Evolutionary conservation across 805 yeast genomes (phyloP).

Genomic region (Zygotorulaspora florentina): DNA sequence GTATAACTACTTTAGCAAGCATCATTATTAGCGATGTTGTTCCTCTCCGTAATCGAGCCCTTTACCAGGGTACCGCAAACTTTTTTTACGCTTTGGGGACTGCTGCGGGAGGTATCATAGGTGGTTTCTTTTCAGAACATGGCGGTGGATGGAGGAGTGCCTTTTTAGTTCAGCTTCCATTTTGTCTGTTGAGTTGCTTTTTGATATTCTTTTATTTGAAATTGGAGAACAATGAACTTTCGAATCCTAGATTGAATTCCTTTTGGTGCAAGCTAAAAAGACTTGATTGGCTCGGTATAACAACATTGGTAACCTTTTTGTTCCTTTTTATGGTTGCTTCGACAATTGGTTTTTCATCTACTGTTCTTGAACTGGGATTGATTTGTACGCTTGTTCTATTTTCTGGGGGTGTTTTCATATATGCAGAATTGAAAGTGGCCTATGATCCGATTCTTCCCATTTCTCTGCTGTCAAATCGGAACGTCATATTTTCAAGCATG

Average conservation of each 20-base stretch:
- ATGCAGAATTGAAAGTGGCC: conserved; percentile 42
- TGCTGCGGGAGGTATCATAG: conserved; percentile 62
- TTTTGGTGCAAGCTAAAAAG: conserved; percentile 16
- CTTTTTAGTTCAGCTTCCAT: conserved; percentile 51
- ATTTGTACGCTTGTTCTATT: conserved; percentile 12
- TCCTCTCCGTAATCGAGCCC: conserved; percentile 70
- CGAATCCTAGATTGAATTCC: not conserved
- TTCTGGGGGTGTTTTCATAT: conserved; percentile 40
- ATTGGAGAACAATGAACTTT: conserved; percentile 33
- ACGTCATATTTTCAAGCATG: conserved; percentile 56
- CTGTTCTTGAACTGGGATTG: conserved; percentile 35
- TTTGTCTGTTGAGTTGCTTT: conserved; percentile 47
- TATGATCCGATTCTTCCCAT: conserved; percentile 62
- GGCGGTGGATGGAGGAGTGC: conserved; percentile 62
- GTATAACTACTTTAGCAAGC: conserved; percentile 67
- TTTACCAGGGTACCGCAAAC: conserved; percentile 80
- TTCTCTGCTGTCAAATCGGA: conserved; percentile 48
- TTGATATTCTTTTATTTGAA: conserved; percentile 39
- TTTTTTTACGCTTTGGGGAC: conserved; percentile 74
- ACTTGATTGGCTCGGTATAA: conserved; percentile 55
- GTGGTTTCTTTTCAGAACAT: conserved; percentile 54
- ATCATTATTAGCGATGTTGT: conserved; percentile 76
- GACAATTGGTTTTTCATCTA: conserved; percentile 47
- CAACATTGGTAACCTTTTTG: conserved; percentile 43
- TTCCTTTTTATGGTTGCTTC: conserved; percentile 47